These are phyloP conservation scores for Musa schizocarpa DNA, from an alignment of 176 grass and related monocot genomes.

Conservation along the genomic window DNA sequence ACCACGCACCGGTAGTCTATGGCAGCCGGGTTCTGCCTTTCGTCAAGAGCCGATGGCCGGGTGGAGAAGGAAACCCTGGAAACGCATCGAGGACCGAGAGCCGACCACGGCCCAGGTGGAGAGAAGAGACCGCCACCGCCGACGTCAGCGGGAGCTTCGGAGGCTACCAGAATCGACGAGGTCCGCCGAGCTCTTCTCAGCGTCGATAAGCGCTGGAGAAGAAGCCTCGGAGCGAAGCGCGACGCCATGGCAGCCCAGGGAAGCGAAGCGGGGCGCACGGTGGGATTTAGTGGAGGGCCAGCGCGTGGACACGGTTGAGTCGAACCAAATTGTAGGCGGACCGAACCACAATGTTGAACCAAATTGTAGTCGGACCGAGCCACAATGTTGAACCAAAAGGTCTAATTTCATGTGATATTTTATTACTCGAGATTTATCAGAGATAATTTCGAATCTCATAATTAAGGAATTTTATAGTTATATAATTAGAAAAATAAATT, in stretches of 20 bases:
- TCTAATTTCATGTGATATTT: no score
- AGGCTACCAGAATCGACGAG: background rate
- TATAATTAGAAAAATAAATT: no score
- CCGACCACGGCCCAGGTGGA: slow-evolving; percentile 6
- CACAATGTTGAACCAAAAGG: no score
- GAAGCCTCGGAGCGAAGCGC: slow-evolving; percentile 15
- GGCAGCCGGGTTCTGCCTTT: slow-evolving; percentile 23
- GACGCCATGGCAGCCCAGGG: slow-evolving; percentile 10
- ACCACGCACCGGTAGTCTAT: slow-evolving; percentile 41
- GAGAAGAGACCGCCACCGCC: slow-evolving; percentile 27
- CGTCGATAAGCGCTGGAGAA: slow-evolving; percentile 13
- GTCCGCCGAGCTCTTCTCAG: slow-evolving; percentile 3
- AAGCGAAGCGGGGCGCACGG: background rate
- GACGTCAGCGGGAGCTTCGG: background rate
- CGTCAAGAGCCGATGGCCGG: slow-evolving; percentile 19
- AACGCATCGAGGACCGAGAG: slow-evolving; percentile 4
- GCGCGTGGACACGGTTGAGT: no score
- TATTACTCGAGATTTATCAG: no score
- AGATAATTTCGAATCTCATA: no score
- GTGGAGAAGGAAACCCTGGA: slow-evolving; percentile 42
- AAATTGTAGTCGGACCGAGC: no score
- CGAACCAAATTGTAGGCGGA: no score
- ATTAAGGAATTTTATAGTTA: no score
- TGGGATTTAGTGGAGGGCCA: no score
- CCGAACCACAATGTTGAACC: no score